These are phyloP conservation scores for Drechslerella stenobrocha DNA, from an alignment of 2,329 filamentous ascomycete species.

Conservation along the genomic window DNA sequence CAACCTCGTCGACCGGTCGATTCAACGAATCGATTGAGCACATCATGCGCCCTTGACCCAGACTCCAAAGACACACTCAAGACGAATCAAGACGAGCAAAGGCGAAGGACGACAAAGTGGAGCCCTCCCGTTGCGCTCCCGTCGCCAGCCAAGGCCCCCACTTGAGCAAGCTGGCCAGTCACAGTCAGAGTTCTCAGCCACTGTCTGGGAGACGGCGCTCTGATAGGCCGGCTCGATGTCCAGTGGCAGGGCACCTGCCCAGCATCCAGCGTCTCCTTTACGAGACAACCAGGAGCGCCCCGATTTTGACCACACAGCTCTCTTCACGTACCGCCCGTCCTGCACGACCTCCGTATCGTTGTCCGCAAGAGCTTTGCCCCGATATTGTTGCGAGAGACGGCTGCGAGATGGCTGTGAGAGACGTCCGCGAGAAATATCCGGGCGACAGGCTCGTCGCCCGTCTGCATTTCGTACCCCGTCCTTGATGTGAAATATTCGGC, in stretches of 20 bases:
- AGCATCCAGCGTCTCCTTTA: no score
- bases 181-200: slow-evolving; percentile 35
- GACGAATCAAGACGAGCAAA: not conserved
- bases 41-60: no score
- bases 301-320: slow-evolving; percentile 4
- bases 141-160: slow-evolving; percentile 18
- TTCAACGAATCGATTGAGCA: not conserved
- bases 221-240: slow-evolving; percentile 25
- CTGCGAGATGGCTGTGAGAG: not conserved
- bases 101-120: slow-evolving; percentile 1
- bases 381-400: not conserved
- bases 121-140: slow-evolving; percentile 32
- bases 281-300: no score
- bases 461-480: not conserved
- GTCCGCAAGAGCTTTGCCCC: no score
- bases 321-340: not conserved
- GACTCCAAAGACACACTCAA: no score
- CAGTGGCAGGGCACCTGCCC: slow-evolving; percentile 4
- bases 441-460: no score
- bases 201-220: slow-evolving; percentile 28
- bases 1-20: no score
- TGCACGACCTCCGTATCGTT: no score
- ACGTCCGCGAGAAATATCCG: no score
- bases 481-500: not conserved
- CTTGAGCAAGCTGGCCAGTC: slow-evolving; percentile 20